Evolutionary conservation across 2,329 filamentous ascomycete genomes (phyloP), one percentile per base, ranked within the genome.

Genomic region (Cucurbitaria berberidis): DNA sequence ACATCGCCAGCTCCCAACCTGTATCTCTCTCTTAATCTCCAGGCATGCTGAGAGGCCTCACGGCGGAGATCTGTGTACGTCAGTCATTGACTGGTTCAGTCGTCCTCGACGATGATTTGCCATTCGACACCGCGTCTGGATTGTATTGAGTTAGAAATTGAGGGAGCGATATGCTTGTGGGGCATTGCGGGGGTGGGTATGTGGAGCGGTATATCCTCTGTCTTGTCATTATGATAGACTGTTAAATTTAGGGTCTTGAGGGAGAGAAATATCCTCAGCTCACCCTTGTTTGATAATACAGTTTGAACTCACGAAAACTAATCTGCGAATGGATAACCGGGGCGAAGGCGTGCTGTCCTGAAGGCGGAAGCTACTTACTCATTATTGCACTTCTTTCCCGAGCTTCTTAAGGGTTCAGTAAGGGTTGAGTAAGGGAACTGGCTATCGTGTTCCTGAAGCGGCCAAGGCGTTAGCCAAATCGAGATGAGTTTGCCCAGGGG

Each of bases 31-130:
- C 47, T 48, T 30, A 65, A 30, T 2, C 53, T 48, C 62, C 18
- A 54, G 47, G 35, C 35, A 24, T 39, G 35, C 35, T 15, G 18
- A 21, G 15, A 5, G 5, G 35, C 35, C 3, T 21, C 29, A 43
- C 55, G 19, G 58, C 53, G 36, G 52, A 45, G 19, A 38, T 40
- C 15, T 52, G 45, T 32, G 45, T 62, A 65, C 16, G 60, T 62
- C 39, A 65, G 30, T 11, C n/a, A 58, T 46, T 46, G 46, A 8
- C 56, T 50, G 1, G 58, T 58, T 58, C 58, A 63, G 52, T 62
- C 56, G 49, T 65, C 62, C 44, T 65, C 60, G 30, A 50, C 53
- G 7, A 65, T 62, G 7, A 60, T 39, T 62, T 63, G 19, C 50
- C 45, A 16, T 35, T 36, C 30, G 42, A 50, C 2, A 54, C 52